Percentiles rank a stretch among this genome's conserved stretches.
Conservation (phyloP, 805 yeast species). For the Saccharomycopsis microspora region DNA sequence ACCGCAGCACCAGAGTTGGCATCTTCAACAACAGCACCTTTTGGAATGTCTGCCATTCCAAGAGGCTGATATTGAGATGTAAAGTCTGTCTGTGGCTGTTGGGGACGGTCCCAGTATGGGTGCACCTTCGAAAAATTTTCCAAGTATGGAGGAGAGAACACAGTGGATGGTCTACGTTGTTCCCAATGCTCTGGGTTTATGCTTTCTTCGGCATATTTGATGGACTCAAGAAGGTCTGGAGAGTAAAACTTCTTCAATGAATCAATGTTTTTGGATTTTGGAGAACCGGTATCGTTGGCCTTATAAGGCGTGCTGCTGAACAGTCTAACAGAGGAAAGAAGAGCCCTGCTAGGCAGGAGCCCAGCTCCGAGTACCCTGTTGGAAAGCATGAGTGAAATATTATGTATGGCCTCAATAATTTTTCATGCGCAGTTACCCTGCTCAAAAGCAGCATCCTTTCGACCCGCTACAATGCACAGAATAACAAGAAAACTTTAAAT, state of each 20-base stretch:
- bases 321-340: background rate
- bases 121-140: conserved; percentile 66
- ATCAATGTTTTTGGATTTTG: conserved; percentile 22
- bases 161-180: conserved; percentile 30
- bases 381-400: too few relatives aligned
- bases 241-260: conserved; percentile 64
- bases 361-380: too few relatives aligned
- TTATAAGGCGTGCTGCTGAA: background rate
- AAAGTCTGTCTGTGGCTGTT: conserved; percentile 34
- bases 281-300: background rate
- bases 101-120: conserved; percentile 62
- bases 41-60: conserved; percentile 44
- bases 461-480: too few relatives aligned
- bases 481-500: too few relatives aligned
- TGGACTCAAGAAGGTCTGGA: conserved; percentile 70
- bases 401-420: too few relatives aligned
- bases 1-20: conserved; percentile 21
- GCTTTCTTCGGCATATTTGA: conserved; percentile 67
- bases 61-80: conserved; percentile 46
- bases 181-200: conserved; percentile 54
- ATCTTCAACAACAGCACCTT: conserved; percentile 25
- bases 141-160: conserved; percentile 58
- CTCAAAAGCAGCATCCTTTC: too few relatives aligned
- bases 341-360: too few relatives aligned
- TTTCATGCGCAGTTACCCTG: too few relatives aligned